Evolutionary conservation across 23 red algal genomes (phyloP), one percentile per base, ranked within the genome.

Genomic region (Gracilaria gracilis): DNA sequence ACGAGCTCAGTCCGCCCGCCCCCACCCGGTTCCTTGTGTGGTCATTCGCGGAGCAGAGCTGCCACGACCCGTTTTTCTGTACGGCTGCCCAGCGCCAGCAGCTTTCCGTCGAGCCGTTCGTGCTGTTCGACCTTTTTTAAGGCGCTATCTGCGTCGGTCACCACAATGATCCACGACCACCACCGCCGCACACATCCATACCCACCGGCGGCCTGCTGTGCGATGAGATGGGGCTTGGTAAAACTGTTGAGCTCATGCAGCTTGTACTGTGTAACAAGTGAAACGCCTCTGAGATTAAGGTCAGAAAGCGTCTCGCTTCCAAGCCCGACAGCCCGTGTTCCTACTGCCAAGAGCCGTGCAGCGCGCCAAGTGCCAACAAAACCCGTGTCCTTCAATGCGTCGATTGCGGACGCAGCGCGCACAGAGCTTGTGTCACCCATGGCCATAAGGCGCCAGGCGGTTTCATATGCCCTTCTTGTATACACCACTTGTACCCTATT

Each of bases 201-300:
- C 69, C 31, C 21, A 35, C 24, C 1, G 84, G 84, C 4, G 84
- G 84, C 20, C 36, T 91, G 8, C 32, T 91, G 42, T 91, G 87
- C 61, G 87, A 91, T 38, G 75, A 91, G n/a, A 91, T 91, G 87
- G 87, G 87, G 13, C 74, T 91, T n/a, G 87, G 87, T 27, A 91
- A 91, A 58, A 88, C 84, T 27, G 67, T 88, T 11, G 84, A 88
- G 29, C 65, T 88, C 17, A 59, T 88, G 84, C 84, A 88, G 47
- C 84, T 88, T 8, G 71, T 88, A 19, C 66, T 75, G 7, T 88
- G 84, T 40, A 88, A 88, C 47, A 34, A 23, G 64, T 12, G 31
- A 20, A 11, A 36, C 33, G 9, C 64, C 9, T 34, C 64, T 20
- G 31, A 36, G 2, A 20, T 69, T 32, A 5, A 20, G 1, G 28